Conservation (phyloP, 1,284 basidiomycete species). For the Mycena sp. region DNA sequence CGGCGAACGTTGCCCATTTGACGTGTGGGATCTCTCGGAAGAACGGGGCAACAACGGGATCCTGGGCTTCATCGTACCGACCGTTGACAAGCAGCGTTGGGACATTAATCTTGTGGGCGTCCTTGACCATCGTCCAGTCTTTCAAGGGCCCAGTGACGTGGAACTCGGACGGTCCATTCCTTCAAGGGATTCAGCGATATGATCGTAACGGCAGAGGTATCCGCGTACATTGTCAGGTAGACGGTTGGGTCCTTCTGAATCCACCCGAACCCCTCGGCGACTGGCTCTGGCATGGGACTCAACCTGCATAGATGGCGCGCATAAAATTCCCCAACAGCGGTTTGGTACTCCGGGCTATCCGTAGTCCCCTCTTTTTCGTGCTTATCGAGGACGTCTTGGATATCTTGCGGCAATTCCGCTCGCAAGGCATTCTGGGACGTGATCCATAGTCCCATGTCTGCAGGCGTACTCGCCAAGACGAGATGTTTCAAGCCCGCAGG, state of each 20-base stretch:
- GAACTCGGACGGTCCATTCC: slow-evolving; percentile 64
- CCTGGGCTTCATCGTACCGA: slow-evolving; percentile 59
- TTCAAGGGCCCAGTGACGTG: slow-evolving; percentile 57
- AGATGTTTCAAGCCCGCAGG: slow-evolving; percentile 48
- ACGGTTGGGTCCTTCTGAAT: slow-evolving; percentile 58
- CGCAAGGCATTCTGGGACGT: slow-evolving; percentile 45
- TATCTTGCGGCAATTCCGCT: slow-evolving; percentile 50
- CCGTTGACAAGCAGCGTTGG: slow-evolving; percentile 64
- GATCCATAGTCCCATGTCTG: slow-evolving; percentile 46
- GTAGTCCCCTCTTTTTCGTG: slow-evolving; percentile 55
- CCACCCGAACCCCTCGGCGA: slow-evolving; percentile 37
- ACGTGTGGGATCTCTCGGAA: slow-evolving; percentile 54
- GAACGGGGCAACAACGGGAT: slow-evolving; percentile 53
- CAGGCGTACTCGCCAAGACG: slow-evolving; percentile 46
- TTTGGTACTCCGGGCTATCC: slow-evolving; percentile 51
- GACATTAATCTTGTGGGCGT: slow-evolving; percentile 53
- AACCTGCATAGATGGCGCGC: slow-evolving; percentile 52
- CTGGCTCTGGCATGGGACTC: slow-evolving; percentile 49
- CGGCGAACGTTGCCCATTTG: slow-evolving; percentile 58
- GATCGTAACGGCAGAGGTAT: not conserved
- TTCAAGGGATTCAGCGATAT: slow-evolving; percentile 32
- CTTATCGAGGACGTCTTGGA: slow-evolving; percentile 53
- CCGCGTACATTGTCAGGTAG: slow-evolving; percentile 48
- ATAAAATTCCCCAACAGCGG: slow-evolving; percentile 51
- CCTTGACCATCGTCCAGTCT: slow-evolving; percentile 56